Base-by-base conservation (phyloP, 2,329 filamentous ascomycete species). In the Pseudogymnoascus sp. region DNA sequence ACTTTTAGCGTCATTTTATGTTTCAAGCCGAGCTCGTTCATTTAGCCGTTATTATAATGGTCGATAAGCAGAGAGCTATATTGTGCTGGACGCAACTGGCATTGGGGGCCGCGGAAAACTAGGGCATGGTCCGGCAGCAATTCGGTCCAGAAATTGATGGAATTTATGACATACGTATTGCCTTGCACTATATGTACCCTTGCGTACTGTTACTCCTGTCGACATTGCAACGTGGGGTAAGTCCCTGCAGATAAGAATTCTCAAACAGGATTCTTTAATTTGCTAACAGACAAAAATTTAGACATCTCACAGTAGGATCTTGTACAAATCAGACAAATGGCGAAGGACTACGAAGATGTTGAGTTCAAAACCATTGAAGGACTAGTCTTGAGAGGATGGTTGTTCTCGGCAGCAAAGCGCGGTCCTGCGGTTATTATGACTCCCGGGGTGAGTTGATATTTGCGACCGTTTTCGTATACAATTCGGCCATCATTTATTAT, bases 381-480 rank as follows among this genome's bases (percentile, higher is more conserved):
- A 30, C 61, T 67, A 20, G 64, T 60, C 9, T 60, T 70, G 35
- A 65, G 66, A 11, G 68, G 67, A 30, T 70, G 67, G 68, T 62
- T 69, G 22, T 69, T 58, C 12, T 20, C 30, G 3, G 22, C 57
- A n/a, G 54, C 16, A n/a, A 28, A 57, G 64, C 59, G 60, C 14
- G 70, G 67, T 25, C 62, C 63, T 14, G 25, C 16, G 11, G 37
- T 39, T 60, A 28, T 60, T 43, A 33, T 63, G 61, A 37, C 47
- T 60, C 22, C 61, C 47, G 30, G 61, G 59, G 68, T 69, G 63
- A 38, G 63, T 61, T 37, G 60, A 25, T 37, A 8, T 37, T 16
- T 37, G n/a, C 12, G 14, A 37, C 36, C 0, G 6, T 37, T 16
- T 37, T 37, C n/a, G 36, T 37, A 3, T 37, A 37, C 36, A 37